Base-by-base conservation (phyloP, 352 stramenopile species). In the Globisporangium middletonii region DNA sequence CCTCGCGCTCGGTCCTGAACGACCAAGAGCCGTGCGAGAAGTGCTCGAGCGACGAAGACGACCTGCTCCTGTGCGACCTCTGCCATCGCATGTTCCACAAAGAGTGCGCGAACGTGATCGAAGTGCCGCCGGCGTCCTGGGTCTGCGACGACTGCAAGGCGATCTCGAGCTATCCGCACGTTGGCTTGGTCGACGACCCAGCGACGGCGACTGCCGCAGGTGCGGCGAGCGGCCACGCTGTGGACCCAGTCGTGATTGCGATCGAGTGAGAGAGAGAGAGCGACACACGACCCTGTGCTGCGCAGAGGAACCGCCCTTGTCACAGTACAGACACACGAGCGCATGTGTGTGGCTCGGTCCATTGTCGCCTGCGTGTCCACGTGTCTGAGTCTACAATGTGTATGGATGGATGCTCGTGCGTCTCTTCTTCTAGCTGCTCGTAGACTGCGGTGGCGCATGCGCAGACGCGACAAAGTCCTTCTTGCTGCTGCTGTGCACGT, bases 21-120 rank as follows among this genome's bases (percentile, higher is more conserved):
- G 83, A 93, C 60, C 75, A 73, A 19, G 83, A 93, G 62, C 70
- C 70, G 37, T 93, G 83, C 53, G 79, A 89, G 53, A 61, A 87
- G 15, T 93, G 83, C 57, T 57, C 57, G 15, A 81, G 86, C 53
- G 82, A 93, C 47, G 77, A 88, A 42, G 77, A 89, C 47, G 53
- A 89, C 50, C 62, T 88, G 59, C 69, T 93, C 41, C 65, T 93
- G 23, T 93, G 83, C 53, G 83, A 93, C 71, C 77, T 88, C 65
- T 93, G 83, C 62, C 82, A 89, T 67, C 73, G 83, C 54, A 78
- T 88, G 76, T 93, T 91, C 61, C 83, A 93, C 72, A 87, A 79
- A 60, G 77, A 87, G 59, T 93, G 83, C 56, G 79, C 88, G 60
- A 84, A 86, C 63, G 86, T 91, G 73, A 63, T 81, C 13, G 79